A percentile compares a stretch with the other conserved stretches of the same genome.
phyloP scores from a whole-genome alignment of 495 filamentous ascomycete species.

The Margaritispora aquatica region DNA sequence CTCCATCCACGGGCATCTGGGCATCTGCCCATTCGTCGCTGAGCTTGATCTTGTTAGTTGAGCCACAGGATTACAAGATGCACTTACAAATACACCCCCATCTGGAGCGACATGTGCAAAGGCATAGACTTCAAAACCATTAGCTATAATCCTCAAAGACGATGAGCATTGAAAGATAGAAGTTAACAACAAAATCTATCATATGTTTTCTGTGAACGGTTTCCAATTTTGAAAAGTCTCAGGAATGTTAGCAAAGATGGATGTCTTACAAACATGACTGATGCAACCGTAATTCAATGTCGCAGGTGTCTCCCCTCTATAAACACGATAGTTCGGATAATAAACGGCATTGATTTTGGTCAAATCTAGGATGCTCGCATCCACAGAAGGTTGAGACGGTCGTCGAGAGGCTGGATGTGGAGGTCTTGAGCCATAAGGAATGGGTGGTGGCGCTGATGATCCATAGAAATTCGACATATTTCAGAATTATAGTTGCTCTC shows the following conservation, averaged over 20 bases:
- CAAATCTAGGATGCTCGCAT: constrained; percentile 23
- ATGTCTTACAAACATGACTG: constrained; percentile 73
- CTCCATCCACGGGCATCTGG: constrained; percentile 72
- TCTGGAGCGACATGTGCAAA: constrained; percentile 80
- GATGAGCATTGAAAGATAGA: no score
- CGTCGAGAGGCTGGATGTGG: constrained; percentile 3
- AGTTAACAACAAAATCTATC: no score
- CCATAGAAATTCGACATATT: constrained; percentile 14
- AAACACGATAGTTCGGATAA: constrained; percentile 82
- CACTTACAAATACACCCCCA: constrained; percentile 68
- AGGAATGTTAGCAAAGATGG: no score
- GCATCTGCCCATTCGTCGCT: constrained; percentile 84
- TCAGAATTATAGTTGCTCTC: not conserved
- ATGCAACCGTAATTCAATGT: constrained; percentile 58
- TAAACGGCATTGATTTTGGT: constrained; percentile 76
- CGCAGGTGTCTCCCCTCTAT: constrained; percentile 70
- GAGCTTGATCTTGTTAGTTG: constrained; percentile 43
- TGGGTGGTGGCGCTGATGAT: constrained; percentile 10
- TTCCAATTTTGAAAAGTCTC: no score
- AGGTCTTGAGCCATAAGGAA: constrained; percentile 17
- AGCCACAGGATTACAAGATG: constrained; percentile 10
- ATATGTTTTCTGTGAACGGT: no score
- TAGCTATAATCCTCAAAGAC: no score
- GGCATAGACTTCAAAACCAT: no score
- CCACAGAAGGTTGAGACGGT: constrained; percentile 19